Conservation (phyloP, 1,284 basidiomycete species). For the Apiotrichum akiyoshidainum region DNA sequence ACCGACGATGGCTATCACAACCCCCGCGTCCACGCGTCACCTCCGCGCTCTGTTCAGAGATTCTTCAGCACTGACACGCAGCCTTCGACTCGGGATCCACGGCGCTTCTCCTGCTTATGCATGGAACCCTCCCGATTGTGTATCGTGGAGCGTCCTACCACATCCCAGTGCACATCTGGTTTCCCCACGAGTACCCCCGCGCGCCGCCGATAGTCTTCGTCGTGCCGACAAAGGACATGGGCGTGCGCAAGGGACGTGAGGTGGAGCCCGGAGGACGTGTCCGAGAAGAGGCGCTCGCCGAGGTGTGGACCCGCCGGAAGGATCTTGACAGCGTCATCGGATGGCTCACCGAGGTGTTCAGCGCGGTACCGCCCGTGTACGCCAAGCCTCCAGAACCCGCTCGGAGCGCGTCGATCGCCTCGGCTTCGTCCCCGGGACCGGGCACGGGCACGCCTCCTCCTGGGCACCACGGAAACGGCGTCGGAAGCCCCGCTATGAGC, state of each 20-base stretch:
- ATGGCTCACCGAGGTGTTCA: conserved; percentile 63
- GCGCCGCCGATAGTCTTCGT: conserved; percentile 87
- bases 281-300: conserved; percentile 52
- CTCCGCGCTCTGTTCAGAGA: neutral
- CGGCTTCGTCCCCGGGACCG: neutral
- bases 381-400: conserved; percentile 61
- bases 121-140: conserved; percentile 84
- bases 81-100: conserved; percentile 92
- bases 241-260: conserved; percentile 70
- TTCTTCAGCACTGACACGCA: conserved; percentile 39
- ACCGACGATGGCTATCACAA: neutral
- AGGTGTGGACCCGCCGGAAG: conserved; percentile 79
- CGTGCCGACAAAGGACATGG: conserved; percentile 88
- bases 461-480: no score
- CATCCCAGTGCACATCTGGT: conserved; percentile 88
- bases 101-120: conserved; percentile 80
- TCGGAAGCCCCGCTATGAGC: no score
- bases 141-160: conserved; percentile 80
- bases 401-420: neutral
- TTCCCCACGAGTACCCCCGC: conserved; percentile 75
- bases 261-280: conserved; percentile 77
- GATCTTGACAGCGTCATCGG: conserved; percentile 45
- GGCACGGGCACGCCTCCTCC: no score
- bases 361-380: conserved; percentile 81
- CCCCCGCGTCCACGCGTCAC: neutral